phyloP scores from a whole-genome alignment of 2,329 filamentous ascomycete species.

The Phoma sp. region DNA sequence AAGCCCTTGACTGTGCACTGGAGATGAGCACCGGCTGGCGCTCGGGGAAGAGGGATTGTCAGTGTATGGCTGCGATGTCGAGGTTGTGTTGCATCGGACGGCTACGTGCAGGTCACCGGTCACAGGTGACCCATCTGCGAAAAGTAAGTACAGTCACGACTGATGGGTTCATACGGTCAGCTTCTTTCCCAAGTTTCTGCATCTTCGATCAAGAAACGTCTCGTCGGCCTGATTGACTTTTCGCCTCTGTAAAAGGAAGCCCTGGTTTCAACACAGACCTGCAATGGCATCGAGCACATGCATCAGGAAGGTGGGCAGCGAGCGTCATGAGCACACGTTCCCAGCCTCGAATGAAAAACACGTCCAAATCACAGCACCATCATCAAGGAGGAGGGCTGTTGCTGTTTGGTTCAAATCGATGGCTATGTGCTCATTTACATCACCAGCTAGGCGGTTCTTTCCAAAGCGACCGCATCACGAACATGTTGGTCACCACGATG shows the following conservation, averaged over 20 bases:
- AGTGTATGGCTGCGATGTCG: background rate
- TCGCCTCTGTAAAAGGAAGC: background rate
- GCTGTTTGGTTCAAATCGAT: background rate
- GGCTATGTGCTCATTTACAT: background rate
- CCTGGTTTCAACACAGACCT: background rate
- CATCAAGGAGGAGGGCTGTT: background rate
- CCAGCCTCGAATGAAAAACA: background rate
- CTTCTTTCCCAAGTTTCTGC: background rate
- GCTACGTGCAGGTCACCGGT: slow-evolving; percentile 1
- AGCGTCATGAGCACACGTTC: background rate
- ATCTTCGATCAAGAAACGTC: background rate
- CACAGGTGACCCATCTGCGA: background rate
- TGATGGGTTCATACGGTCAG: background rate
- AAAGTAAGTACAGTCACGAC: background rate
- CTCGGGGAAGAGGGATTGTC: background rate
- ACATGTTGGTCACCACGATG: background rate
- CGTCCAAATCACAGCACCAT: no score
- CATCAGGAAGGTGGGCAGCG: background rate
- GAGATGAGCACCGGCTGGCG: background rate
- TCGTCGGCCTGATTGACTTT: background rate
- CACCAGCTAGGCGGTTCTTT: background rate
- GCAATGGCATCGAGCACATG: background rate
- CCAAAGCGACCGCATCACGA: background rate
- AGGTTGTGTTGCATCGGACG: slow-evolving; percentile 3
- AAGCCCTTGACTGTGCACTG: background rate